A percentile compares a stretch with the other conserved stretches of the same genome.
These are phyloP conservation scores for Schizochytrium sp. DNA, from an alignment of 108 stramenopile species.

Conservation along the genomic window DNA sequence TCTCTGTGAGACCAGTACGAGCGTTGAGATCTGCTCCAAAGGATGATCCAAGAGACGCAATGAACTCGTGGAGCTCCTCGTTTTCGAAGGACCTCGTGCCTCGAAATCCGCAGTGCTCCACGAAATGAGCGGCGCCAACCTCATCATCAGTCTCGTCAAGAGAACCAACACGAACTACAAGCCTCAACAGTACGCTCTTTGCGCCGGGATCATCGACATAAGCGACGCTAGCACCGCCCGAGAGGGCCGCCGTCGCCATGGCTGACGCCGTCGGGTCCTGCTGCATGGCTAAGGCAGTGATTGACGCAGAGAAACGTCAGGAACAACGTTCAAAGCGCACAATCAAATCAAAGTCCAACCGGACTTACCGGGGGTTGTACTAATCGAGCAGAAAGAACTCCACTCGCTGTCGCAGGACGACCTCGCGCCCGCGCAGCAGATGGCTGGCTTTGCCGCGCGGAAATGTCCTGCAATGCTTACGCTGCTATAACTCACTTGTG, in stretches of 20 bases:
- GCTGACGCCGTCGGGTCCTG: not conserved
- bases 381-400: too few relatives aligned
- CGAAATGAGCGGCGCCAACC: slow-evolving; percentile 25
- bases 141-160: slow-evolving; percentile 53
- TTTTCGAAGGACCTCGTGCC: slow-evolving; percentile 18
- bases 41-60: not conserved
- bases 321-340: too few relatives aligned
- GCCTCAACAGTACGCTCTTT: slow-evolving; percentile 41
- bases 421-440: too few relatives aligned
- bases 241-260: not conserved
- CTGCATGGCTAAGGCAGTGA: too few relatives aligned
- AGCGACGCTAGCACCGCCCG: not conserved
- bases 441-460: too few relatives aligned
- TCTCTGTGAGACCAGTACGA: slow-evolving; percentile 27
- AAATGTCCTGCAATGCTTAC: too few relatives aligned
- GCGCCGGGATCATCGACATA: slow-evolving; percentile 28
- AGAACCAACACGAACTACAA: slow-evolving; percentile 41
- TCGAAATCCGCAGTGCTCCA: slow-evolving; percentile 38
- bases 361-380: too few relatives aligned
- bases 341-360: too few relatives aligned
- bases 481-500: too few relatives aligned
- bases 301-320: too few relatives aligned
- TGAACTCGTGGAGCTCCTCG: slow-evolving; percentile 3
- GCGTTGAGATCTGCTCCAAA: slow-evolving; percentile 58
- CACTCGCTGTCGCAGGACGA: too few relatives aligned